Evolutionary conservation across 78 protist species (phyloP).

Genomic region (Polysphondylium violaceum): DNA sequence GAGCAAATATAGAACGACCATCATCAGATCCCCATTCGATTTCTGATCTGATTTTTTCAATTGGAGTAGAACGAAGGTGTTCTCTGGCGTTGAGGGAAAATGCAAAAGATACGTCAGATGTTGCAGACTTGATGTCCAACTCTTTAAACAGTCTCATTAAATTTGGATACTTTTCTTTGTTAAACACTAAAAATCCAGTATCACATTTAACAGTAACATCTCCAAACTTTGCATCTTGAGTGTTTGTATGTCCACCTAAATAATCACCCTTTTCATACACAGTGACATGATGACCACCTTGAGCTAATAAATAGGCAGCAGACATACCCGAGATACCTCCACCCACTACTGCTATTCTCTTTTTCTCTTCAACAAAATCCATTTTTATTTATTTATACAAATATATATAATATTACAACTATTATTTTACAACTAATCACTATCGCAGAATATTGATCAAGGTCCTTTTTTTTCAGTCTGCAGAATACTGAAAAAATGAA

Average conservation of each 20-base stretch:
- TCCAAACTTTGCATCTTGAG: constrained; percentile 33
- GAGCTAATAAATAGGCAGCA: constrained; percentile 37
- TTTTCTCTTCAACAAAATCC: constrained; percentile 1
- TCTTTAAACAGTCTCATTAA: constrained; percentile 31
- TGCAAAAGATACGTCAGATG: constrained; percentile 22
- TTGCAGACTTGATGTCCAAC: constrained; percentile 17
- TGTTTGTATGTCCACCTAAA: constrained; percentile 67
- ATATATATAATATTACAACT: neutral
- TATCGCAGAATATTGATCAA: too few relatives aligned
- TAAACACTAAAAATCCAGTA: constrained; percentile 49
- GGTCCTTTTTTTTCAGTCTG: too few relatives aligned
- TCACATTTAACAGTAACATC: constrained; percentile 30
- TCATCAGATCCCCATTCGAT: constrained; percentile 59
- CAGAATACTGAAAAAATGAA: too few relatives aligned
- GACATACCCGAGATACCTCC: constrained; percentile 73
- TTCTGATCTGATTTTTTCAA: constrained; percentile 9
- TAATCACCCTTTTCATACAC: constrained; percentile 63
- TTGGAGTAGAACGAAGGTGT: neutral
- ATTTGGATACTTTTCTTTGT: constrained; percentile 36
- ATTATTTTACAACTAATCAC: neutral
- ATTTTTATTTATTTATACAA: neutral
- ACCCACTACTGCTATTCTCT: constrained; percentile 54
- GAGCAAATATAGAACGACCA: constrained; percentile 39
- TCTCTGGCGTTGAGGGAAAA: constrained; percentile 31
- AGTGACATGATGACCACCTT: constrained; percentile 47